Evolutionary conservation across 129 eudicot genomes (phyloP), one percentile per base, ranked within the genome.

Genomic region (Helianthus annuus): DNA sequence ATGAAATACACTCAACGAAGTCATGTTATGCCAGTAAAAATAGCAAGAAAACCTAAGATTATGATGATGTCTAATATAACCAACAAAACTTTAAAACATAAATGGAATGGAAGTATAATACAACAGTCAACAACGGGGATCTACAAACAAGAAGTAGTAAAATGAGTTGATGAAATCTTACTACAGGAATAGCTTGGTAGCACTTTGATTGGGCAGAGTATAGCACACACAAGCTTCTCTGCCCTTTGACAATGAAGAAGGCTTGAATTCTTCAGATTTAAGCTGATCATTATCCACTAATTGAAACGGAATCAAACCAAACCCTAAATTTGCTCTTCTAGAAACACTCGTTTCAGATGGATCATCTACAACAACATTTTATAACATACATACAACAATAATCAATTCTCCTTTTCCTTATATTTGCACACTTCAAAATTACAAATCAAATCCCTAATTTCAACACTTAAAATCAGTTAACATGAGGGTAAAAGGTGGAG

Each of bases 151-250:
- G 9, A 22, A 45, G 29, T 12, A 64, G 34, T 48, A 44, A 57
- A 16, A 57, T 15, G 32, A 56, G 52, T 10, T 36, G 38, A 46
- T 19, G 53, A n/a, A 51, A 68, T 63, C 92, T 78, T 78, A 93
- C 98, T 70, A 72, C 17, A 90, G 66, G 15, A 78, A 67, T 15
- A 90, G 86, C 27, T 82, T 71, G 62, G 86, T 78, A 68, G 88
- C 39, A 62, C 17, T 58, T 63, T 72, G 79, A 76, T 77, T 55
- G 34, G 97, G 97, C 82, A 93, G 80, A 64, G 86, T 75, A 67
- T 93, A 93, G 84, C 92, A 79, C 16, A 83, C 78, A 75, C 86
- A 82, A 68, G 85, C 89, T 80, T 89, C 96, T 45, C 45, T 82
- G 5, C 71, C 19, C 56, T 72, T 77, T 62, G 11, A 11, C 45